Evolutionary conservation across 2,329 filamentous ascomycete species (phyloP).

Genomic region (Beauveria rudraprayagi): DNA sequence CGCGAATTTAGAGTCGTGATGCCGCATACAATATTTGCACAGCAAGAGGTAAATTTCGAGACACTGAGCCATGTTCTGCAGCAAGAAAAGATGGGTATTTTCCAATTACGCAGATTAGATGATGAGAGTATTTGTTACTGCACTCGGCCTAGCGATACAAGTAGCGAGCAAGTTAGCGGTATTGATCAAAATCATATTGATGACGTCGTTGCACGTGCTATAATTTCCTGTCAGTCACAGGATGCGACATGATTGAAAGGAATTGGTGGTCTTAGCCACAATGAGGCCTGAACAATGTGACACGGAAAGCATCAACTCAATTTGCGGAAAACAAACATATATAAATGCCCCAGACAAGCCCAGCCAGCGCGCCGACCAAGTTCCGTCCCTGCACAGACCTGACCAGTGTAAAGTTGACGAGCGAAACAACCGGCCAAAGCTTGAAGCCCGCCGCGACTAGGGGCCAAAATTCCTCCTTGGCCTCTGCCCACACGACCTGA

Average conservation of each 20-base stretch:
- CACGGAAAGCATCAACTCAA: conserved; percentile 12
- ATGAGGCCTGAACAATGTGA: not conserved
- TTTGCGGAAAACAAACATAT: conserved; percentile 52
- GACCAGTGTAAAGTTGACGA: conserved; percentile 60
- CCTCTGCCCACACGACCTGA: conserved; percentile 33
- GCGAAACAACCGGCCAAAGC: conserved; percentile 63
- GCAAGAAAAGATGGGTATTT: not conserved
- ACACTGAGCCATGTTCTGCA: not conserved
- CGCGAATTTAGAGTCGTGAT: not conserved
- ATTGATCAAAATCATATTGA: not conserved
- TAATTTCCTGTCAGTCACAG: not conserved
- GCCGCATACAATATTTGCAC: not conserved
- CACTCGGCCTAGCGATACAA: not conserved
- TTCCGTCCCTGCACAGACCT: conserved; percentile 64
- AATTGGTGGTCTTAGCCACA: too few species aligned
- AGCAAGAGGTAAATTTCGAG: too few species aligned
- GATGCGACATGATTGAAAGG: not conserved
- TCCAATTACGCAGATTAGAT: too few species aligned
- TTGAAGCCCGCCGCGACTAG: conserved; percentile 59
- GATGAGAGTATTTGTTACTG: not conserved
- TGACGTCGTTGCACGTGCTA: not conserved
- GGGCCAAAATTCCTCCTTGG: conserved; percentile 50
- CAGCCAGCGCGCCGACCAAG: conserved; percentile 62
- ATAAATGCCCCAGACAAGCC: conserved; percentile 68
- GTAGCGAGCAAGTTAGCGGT: not conserved